These are phyloP conservation scores for Trypanosoma caninum DNA, from an alignment of 208 protist genomes.

Conservation along the genomic window DNA sequence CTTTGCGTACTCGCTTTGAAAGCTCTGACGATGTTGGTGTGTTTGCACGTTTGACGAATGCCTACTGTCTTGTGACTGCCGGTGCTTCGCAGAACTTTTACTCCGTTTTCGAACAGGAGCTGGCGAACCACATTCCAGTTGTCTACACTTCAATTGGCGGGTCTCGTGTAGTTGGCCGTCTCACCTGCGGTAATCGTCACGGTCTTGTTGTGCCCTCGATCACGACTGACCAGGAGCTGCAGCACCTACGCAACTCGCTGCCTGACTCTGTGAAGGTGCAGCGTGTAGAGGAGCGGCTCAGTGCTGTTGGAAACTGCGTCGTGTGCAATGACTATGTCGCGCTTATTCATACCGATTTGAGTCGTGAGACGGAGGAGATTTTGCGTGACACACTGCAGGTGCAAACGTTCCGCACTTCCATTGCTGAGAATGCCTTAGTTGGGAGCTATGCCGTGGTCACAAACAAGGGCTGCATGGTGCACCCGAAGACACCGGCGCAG, in stretches of 20 bases:
- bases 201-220: conserved; percentile 98
- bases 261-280: conserved; percentile 97
- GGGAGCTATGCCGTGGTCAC: conserved; percentile 97
- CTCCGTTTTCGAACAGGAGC: conserved; percentile 97
- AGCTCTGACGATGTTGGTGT: conserved; percentile 99
- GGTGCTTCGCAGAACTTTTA: conserved; percentile 98
- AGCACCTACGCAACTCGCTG: conserved; percentile 99
- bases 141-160: conserved; percentile 97
- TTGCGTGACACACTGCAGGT: conserved; percentile 98
- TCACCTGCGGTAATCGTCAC: conserved; percentile 97
- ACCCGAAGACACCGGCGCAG: conserved; percentile 93
- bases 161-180: conserved; percentile 96
- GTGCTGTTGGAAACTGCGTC: conserved; percentile 99
- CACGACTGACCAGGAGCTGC: conserved; percentile 99
- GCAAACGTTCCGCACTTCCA: conserved; percentile 98
- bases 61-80: conserved; percentile 98
- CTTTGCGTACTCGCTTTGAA: conserved; percentile 97
- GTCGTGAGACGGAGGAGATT: conserved; percentile 99
- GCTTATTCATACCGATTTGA: conserved; percentile 99
- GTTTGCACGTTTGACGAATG: conserved; percentile 99
- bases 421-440: conserved; percentile 97
- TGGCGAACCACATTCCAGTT: conserved; percentile 98
- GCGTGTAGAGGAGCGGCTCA: conserved; percentile 98
- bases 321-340: conserved; percentile 99
- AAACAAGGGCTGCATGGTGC: conserved; percentile 98